Conservation (phyloP, 192 early-diverging fungal species). For the Coemansia sp. region DNA sequence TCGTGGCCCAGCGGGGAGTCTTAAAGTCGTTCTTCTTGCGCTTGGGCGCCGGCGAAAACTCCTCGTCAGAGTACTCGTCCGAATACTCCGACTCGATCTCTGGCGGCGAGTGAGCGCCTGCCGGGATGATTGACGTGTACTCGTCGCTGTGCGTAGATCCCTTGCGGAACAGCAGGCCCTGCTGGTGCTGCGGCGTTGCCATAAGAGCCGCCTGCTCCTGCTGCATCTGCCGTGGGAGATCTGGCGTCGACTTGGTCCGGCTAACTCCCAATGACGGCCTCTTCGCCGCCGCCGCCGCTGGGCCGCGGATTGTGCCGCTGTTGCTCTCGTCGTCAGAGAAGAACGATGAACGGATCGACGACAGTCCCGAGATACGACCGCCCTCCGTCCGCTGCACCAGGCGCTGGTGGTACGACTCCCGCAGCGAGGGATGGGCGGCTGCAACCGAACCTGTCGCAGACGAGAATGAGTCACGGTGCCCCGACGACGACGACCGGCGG, state of each 20-base stretch:
- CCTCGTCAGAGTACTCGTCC: constrained; percentile 46
- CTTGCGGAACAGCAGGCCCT: constrained; percentile 1
- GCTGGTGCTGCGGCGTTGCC: neutral
- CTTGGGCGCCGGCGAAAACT: constrained; percentile 38
- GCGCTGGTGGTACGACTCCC: constrained; percentile 9
- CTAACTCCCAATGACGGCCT: constrained; percentile 4
- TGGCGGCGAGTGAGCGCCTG: constrained; percentile 30
- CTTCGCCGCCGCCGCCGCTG: neutral
- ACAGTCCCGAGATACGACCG: constrained; percentile 26
- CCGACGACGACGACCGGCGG: neutral
- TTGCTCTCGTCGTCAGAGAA: constrained; percentile 28
- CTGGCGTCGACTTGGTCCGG: constrained; percentile 28
- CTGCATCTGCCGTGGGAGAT: constrained; percentile 11
- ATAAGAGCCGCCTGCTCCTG: constrained; percentile 1
- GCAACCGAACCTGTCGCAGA: constrained; percentile 1
- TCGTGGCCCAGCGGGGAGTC: constrained; percentile 47
- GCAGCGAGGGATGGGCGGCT: constrained; percentile 2
- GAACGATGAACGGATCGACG: constrained; percentile 42
- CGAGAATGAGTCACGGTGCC: neutral
- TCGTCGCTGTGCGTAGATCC: constrained; percentile 16
- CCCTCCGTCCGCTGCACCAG: constrained; percentile 1
- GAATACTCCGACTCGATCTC: constrained; percentile 47
- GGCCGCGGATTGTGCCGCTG: constrained; percentile 1
- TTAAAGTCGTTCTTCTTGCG: constrained; percentile 42
- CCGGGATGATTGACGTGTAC: constrained; percentile 39